Percentiles rank a stretch among this genome's conserved stretches.
These are phyloP conservation scores for Phytophthora ohioensis DNA, from an alignment of 352 stramenopile genomes.

Conservation along the genomic window DNA sequence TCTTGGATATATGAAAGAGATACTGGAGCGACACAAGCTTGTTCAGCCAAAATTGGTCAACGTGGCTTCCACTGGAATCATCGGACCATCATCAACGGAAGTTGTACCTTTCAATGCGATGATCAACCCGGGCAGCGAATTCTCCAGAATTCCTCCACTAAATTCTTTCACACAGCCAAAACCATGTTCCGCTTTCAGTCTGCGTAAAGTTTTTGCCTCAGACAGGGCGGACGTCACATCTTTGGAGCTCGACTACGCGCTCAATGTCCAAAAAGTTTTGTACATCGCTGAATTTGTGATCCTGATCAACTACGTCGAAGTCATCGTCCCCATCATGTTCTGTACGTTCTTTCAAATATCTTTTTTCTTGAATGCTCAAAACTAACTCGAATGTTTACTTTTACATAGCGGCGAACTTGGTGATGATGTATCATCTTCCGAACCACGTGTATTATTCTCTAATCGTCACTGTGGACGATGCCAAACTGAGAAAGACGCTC, in stretches of 20 bases:
- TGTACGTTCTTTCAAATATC: conserved; percentile 27
- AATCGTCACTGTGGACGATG: conserved; percentile 31
- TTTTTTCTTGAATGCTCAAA: not conserved
- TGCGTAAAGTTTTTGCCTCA: not conserved
- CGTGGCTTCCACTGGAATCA: not conserved
- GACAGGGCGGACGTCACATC: not conserved
- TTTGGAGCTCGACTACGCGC: conserved; percentile 34
- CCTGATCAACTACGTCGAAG: conserved; percentile 54
- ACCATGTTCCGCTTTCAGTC: not conserved
- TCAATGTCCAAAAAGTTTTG: conserved; percentile 34
- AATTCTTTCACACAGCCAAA: not conserved
- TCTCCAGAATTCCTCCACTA: not conserved
- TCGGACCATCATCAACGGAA: conserved; percentile 4
- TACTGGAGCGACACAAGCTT: conserved; percentile 5
- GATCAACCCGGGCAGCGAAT: too few relatives aligned
- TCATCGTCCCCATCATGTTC: conserved; percentile 51
- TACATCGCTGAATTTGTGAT: conserved; percentile 57
- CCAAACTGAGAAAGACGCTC: conserved; percentile 17
- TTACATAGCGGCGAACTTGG: conserved; percentile 30
- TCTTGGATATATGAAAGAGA: conserved; percentile 2
- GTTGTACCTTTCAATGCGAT: conserved; percentile 7
- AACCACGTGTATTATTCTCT: conserved; percentile 44
- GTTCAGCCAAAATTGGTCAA: not conserved
- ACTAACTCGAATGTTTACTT: not conserved
- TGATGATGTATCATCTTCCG: conserved; percentile 39